Conservation (phyloP, 2,329 filamentous ascomycete genomes). For the Cryphonectria parasitica region DNA sequence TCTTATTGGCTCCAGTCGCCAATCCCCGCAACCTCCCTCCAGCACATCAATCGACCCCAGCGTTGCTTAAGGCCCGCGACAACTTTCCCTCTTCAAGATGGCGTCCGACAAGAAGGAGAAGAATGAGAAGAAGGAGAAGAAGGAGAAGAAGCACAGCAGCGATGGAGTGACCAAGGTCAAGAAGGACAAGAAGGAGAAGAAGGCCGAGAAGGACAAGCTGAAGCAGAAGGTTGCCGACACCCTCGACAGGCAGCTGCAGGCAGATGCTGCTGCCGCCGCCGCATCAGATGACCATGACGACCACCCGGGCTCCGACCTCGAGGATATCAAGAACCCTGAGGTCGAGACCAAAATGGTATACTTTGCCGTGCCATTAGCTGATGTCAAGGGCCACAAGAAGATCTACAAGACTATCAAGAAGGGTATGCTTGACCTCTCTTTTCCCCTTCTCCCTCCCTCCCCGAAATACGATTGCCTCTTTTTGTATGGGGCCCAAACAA, state of each 20-base stretch:
- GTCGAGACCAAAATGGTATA: constrained; percentile 66
- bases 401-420: constrained; percentile 68
- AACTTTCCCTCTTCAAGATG: constrained; percentile 39
- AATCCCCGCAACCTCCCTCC: neutral
- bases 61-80: neutral
- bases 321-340: constrained; percentile 46
- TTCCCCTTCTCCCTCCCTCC: constrained; percentile 13
- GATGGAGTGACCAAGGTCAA: constrained; percentile 58
- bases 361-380: constrained; percentile 79
- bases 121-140: constrained; percentile 62
- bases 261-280: constrained; percentile 55
- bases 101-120: constrained; percentile 62
- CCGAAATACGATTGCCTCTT: neutral
- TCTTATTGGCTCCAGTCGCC: neutral
- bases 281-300: constrained; percentile 50
- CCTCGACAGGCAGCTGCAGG: constrained; percentile 67
- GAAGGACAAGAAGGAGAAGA: constrained; percentile 69
- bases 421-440: constrained; percentile 54
- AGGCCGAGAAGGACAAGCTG: constrained; percentile 75
- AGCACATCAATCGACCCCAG: neutral
- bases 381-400: constrained; percentile 75
- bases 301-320: constrained; percentile 33
- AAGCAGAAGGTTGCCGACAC: constrained; percentile 60
- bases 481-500: neutral
- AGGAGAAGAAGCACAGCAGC: constrained; percentile 56